Conservation (phyloP, 108 stramenopile genomes). For the Conticribra guillardii region DNA sequence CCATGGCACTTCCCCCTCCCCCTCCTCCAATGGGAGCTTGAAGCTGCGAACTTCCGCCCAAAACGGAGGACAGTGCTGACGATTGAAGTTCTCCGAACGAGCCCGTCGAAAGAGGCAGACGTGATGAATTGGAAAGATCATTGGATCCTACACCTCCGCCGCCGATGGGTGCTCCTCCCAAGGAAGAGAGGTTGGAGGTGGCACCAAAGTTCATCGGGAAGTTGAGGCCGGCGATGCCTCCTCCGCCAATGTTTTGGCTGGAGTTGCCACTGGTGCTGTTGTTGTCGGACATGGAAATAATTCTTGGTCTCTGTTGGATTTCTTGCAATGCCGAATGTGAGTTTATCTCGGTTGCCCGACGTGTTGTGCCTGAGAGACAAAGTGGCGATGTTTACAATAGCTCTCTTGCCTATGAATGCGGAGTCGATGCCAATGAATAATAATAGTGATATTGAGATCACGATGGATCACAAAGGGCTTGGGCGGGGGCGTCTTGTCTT, state of each 20-base stretch:
- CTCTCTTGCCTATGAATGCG: too few relatives aligned
- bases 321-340: too few relatives aligned
- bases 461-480: too few relatives aligned
- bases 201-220: neutral
- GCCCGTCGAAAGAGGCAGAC: neutral
- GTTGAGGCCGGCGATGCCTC: neutral
- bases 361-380: too few relatives aligned
- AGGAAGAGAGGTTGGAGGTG: neutral
- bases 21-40: neutral
- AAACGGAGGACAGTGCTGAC: neutral
- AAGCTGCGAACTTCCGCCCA: neutral
- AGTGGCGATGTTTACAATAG: too few relatives aligned
- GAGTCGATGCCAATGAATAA: too few relatives aligned
- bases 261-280: neutral
- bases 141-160: neutral
- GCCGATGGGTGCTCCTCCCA: neutral
- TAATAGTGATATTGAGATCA: too few relatives aligned
- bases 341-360: too few relatives aligned
- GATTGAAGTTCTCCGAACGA: neutral
- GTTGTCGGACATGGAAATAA: constrained; percentile 15
- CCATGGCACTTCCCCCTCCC: too few relatives aligned
- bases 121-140: neutral
- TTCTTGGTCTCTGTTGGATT: too few relatives aligned
- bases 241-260: neutral
- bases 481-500: too few relatives aligned